Evolutionary conservation across 1,284 basidiomycete genomes (phyloP).

Genomic region (Thecaphora frezii): DNA sequence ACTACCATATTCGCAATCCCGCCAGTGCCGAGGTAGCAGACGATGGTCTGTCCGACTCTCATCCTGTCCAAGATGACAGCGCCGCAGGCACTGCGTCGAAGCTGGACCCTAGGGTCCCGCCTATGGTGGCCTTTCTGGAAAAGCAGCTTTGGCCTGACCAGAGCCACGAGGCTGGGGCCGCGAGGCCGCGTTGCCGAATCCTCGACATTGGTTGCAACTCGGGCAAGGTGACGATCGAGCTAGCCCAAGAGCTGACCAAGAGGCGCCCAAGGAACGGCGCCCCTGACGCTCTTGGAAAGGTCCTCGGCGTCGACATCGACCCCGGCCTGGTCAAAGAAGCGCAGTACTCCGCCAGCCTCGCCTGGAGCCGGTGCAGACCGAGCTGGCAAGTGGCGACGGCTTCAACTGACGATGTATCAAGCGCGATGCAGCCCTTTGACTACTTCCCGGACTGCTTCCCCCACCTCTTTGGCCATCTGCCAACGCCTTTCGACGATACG

Average conservation of each 20-base stretch:
- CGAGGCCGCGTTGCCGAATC: not conserved
- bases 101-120: not conserved
- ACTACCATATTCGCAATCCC: slow-evolving; percentile 37
- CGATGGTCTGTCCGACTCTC: no score
- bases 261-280: not conserved
- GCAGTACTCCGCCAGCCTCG: not conserved
- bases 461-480: not conserved
- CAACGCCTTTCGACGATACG: not conserved
- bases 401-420: not conserved
- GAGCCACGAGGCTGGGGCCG: not conserved
- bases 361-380: slow-evolving; percentile 1
- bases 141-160: not conserved
- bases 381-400: not conserved
- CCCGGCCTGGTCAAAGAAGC: slow-evolving; percentile 20
- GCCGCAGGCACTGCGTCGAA: no score
- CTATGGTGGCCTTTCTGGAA: not conserved
- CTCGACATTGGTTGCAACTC: slow-evolving; percentile 30
- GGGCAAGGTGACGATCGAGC: slow-evolving; percentile 23
- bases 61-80: no score
- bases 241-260: slow-evolving; percentile 13
- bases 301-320: slow-evolving; percentile 29
- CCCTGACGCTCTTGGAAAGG: not conserved
- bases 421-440: not conserved
- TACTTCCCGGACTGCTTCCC: slow-evolving; percentile 13
- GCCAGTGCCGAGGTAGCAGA: no score